phyloP scores from a whole-genome alignment of 768 basidiomycete species.

The Rhizopogon vesiculosus region DNA sequence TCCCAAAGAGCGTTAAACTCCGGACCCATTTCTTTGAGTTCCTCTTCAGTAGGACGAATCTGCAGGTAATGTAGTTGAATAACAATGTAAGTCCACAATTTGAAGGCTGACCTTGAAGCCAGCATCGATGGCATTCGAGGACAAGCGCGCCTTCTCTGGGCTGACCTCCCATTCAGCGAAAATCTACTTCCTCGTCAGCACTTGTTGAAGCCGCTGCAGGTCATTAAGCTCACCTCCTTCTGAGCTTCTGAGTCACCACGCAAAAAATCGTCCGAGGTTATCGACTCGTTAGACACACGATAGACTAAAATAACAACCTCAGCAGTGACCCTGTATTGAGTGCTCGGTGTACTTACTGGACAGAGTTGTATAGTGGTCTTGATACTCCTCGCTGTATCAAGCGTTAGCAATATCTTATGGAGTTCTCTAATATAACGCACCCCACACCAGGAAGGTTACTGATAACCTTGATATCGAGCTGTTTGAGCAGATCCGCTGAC shows the following conservation, averaged over 20 bases:
- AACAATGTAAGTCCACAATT: background rate
- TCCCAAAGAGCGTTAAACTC: conserved; percentile 69
- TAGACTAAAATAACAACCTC: conserved; percentile 37
- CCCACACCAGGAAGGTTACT: conserved; percentile 70
- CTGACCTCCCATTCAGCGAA: conserved; percentile 63
- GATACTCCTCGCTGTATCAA: conserved; percentile 54
- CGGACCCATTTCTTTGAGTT: conserved; percentile 75
- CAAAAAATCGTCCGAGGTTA: conserved; percentile 65
- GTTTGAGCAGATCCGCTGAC: conserved; percentile 45
- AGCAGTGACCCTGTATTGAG: background rate
- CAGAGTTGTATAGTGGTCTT: conserved; percentile 71
- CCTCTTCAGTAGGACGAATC: conserved; percentile 67
- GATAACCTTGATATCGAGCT: conserved; percentile 56
- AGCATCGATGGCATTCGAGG: conserved; percentile 71
- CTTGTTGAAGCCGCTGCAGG: background rate
- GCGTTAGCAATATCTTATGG: background rate
- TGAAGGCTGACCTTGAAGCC: conserved; percentile 54
- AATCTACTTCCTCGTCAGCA: conserved; percentile 25
- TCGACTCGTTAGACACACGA: conserved; percentile 62
- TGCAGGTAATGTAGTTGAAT: conserved; percentile 15
- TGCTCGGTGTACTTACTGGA: conserved; percentile 36
- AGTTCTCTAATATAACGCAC: conserved; percentile 27
- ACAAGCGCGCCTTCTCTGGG: conserved; percentile 62
- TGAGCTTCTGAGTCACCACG: conserved; percentile 58
- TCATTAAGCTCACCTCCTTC: conserved; percentile 36